Evolutionary conservation across 768 basidiomycete species (phyloP).

Genomic region (Lactarius quietus): DNA sequence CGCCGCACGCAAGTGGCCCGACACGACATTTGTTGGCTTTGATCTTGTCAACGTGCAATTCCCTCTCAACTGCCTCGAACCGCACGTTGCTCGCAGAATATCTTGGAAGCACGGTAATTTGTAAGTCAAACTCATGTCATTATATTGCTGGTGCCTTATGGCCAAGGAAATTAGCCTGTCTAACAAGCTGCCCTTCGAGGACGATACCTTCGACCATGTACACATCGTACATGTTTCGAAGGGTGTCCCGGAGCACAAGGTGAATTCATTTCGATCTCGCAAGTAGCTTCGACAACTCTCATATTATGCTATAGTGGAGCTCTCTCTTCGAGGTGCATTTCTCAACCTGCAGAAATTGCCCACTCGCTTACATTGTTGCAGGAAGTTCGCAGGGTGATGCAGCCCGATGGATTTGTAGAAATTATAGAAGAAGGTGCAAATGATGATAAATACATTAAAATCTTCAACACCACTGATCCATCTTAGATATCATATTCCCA

Average conservation of each 20-base stretch:
- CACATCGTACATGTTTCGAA: constrained; percentile 62
- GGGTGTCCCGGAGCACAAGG: constrained; percentile 56
- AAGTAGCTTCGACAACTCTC: constrained; percentile 45
- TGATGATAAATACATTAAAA: neutral
- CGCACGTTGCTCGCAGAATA: constrained; percentile 53
- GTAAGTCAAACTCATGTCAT: constrained; percentile 39
- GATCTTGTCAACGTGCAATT: constrained; percentile 76
- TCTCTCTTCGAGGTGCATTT: constrained; percentile 14
- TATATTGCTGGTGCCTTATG: neutral
- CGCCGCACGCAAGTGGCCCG: constrained; percentile 26
- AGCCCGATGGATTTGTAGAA: constrained; percentile 68
- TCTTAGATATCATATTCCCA: constrained; percentile 71
- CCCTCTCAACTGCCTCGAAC: constrained; percentile 48
- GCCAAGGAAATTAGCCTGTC: constrained; percentile 48
- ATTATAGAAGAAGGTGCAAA: constrained; percentile 66
- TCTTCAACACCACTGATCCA: neutral
- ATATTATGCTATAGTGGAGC: constrained; percentile 29
- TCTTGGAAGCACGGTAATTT: constrained; percentile 77
- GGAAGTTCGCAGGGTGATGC: constrained; percentile 71
- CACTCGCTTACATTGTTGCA: constrained; percentile 34
- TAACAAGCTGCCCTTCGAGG: constrained; percentile 74
- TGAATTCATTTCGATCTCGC: constrained; percentile 23
- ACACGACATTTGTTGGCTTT: constrained; percentile 51
- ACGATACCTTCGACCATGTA: constrained; percentile 81
- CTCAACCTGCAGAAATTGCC: constrained; percentile 4